These are phyloP conservation scores for Papilionanthe hybrid DNA, from an alignment of 116 monocot species.

Conservation along the genomic window DNA sequence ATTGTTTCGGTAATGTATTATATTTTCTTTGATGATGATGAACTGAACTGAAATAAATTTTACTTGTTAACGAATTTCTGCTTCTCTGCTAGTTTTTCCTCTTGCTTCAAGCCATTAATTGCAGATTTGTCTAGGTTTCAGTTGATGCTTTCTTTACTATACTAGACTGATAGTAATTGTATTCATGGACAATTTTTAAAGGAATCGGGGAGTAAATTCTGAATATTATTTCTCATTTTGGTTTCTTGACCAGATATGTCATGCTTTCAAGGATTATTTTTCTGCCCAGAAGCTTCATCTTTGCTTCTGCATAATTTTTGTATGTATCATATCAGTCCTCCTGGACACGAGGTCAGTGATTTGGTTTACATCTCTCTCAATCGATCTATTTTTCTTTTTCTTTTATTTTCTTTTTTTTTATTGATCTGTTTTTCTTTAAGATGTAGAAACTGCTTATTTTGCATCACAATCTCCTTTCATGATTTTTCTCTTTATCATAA, in stretches of 20 bases:
- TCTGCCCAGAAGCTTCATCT: constrained; percentile 72
- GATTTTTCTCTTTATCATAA: constrained; percentile 22
- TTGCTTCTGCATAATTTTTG: constrained; percentile 91
- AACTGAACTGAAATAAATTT: background rate
- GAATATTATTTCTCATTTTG: background rate
- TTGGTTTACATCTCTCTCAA: constrained; percentile 11
- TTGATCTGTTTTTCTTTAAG: no score
- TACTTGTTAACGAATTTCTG: background rate
- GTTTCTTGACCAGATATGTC: constrained; percentile 56
- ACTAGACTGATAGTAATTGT: background rate
- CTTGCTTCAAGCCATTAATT: background rate
- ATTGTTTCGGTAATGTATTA: background rate
- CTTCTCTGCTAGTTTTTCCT: background rate
- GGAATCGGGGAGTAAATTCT: background rate
- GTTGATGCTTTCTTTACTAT: background rate
- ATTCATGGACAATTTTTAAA: background rate
- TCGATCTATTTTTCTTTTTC: no score
- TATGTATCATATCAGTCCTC: constrained; percentile 86
- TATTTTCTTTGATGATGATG: background rate
- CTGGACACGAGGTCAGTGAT: constrained; percentile 84
- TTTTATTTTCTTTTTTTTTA: no score
- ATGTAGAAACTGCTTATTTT: no score
- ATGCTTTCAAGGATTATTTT: constrained; percentile 92
- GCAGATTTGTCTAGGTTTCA: background rate
- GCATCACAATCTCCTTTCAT: constrained; percentile 8